These are phyloP conservation scores for Ramaria sp. DNA, from an alignment of 768 basidiomycete species.

Conservation along the genomic window DNA sequence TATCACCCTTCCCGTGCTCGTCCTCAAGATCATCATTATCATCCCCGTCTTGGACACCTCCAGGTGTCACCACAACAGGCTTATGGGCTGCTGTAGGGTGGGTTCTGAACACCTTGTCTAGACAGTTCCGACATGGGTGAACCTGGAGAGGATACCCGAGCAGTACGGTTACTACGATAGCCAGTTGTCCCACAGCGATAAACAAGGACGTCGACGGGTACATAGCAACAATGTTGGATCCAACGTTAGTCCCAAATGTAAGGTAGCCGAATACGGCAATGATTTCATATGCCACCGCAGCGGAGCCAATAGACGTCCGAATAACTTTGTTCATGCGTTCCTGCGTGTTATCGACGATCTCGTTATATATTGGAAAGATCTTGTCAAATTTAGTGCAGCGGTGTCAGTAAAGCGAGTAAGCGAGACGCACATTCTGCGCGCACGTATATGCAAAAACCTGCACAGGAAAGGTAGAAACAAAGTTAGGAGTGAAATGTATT, in stretches of 20 bases:
- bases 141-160: constrained; percentile 95
- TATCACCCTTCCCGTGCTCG: constrained; percentile 47
- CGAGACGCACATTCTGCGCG: constrained; percentile 68
- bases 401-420: constrained; percentile 2
- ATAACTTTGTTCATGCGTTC: constrained; percentile 80
- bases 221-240: constrained; percentile 91
- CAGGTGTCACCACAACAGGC: constrained; percentile 22
- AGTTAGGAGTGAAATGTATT: constrained; percentile 65
- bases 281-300: constrained; percentile 76
- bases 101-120: constrained; percentile 74
- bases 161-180: constrained; percentile 81
- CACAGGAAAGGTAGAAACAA: constrained; percentile 82
- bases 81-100: constrained; percentile 12
- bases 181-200: constrained; percentile 86
- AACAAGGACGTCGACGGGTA: constrained; percentile 84
- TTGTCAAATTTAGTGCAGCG: constrained; percentile 21
- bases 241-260: constrained; percentile 86
- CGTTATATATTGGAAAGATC: constrained; percentile 93
- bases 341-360: constrained; percentile 74
- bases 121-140: constrained; percentile 82
- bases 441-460: constrained; percentile 92
- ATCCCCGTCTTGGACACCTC: constrained; percentile 15
- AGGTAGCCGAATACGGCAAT: constrained; percentile 86
- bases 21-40: constrained; percentile 40
- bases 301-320: constrained; percentile 74